phyloP scores from a whole-genome alignment of 2,329 filamentous ascomycete genomes.

The Ascochyta rabiei region DNA sequence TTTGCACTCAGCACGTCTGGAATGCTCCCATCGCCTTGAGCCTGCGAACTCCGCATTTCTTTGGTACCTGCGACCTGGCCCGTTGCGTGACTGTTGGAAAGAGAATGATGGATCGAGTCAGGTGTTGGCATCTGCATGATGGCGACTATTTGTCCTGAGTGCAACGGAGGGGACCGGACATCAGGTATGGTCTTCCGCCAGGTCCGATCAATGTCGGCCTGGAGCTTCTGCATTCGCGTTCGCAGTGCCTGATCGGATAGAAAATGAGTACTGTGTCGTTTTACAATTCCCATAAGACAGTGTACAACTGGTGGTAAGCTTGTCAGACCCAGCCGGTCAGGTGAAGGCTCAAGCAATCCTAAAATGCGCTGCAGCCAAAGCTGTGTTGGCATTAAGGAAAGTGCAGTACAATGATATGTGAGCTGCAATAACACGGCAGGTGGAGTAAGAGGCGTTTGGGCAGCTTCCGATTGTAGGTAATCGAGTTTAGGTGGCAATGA shows the following conservation, averaged over 20 bases:
- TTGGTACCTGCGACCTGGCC: slow-evolving; percentile 1
- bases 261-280: slow-evolving; percentile 20
- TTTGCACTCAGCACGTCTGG: slow-evolving; percentile 13
- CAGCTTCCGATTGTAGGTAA: slow-evolving; percentile 23
- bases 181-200: slow-evolving; percentile 18
- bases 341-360: slow-evolving; percentile 34
- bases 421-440: slow-evolving; percentile 37
- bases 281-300: slow-evolving; percentile 32
- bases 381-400: slow-evolving; percentile 31
- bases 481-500: slow-evolving; percentile 34
- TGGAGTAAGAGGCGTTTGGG: slow-evolving; percentile 27
- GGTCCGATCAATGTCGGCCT: slow-evolving; percentile 16
- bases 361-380: slow-evolving; percentile 25
- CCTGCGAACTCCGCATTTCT: background rate
- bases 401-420: slow-evolving; percentile 32
- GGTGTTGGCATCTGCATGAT: slow-evolving; percentile 25
- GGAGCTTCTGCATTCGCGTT: slow-evolving; percentile 27
- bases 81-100: slow-evolving; percentile 6
- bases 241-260: slow-evolving; percentile 22
- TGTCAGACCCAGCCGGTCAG: slow-evolving; percentile 28
- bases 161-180: slow-evolving; percentile 2
- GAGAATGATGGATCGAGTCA: slow-evolving; percentile 25
- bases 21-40: slow-evolving; percentile 18
- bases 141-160: slow-evolving; percentile 8
- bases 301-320: slow-evolving; percentile 38